Evolutionary conservation across 139 green algal species (phyloP), one percentile per base, ranked within the genome.

Genomic region (Chlamydomonas sp.): DNA sequence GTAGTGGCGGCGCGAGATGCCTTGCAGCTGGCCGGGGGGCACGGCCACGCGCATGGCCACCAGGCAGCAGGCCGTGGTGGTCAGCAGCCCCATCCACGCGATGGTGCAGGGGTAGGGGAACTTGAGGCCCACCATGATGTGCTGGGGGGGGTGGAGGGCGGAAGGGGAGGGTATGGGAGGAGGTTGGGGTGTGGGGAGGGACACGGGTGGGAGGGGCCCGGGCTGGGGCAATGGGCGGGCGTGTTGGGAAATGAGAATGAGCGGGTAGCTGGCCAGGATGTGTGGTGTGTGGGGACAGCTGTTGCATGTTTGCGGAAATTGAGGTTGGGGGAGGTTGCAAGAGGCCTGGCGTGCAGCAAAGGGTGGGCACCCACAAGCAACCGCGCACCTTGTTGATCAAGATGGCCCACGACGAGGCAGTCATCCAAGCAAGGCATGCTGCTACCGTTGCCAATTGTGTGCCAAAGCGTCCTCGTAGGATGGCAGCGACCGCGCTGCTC

Each of bases 21-120:
- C 20, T 1, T 20, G 49, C 2, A 77, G 60, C 57, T 6, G 31
- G 57, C 80, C 31, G 5, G 73, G 12, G 3, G 73, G n/a, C 20
- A 15, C n/a, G 20, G 5, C 31, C 6, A 60, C 5, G 73, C 78
- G 80, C 31, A 89, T 69, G 12, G 67, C 72, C 1, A 62, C 4
- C n/a, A 64, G 68, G 10, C 80, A 90, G 57, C 49, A 59, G 3
- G 63, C 17, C 6, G 88, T 90, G 57, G 90, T 91, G 63, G 80
- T 88, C 8, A 77, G 1, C 61, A 93, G 87, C 16, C 90, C 90
- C 15, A 93, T 31, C 63, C 85, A 91, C 62, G 88, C 84, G 15
- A 93, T 85, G 61, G 90, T 91, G 60, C 80, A 85, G 12, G 90
- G 90, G 85, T 84, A 93, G 49, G 77, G 74, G 60, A 90, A 93